Evolutionary conservation across 2,329 filamentous ascomycete genomes (phyloP).

Genomic region (Diatrype stigma): DNA sequence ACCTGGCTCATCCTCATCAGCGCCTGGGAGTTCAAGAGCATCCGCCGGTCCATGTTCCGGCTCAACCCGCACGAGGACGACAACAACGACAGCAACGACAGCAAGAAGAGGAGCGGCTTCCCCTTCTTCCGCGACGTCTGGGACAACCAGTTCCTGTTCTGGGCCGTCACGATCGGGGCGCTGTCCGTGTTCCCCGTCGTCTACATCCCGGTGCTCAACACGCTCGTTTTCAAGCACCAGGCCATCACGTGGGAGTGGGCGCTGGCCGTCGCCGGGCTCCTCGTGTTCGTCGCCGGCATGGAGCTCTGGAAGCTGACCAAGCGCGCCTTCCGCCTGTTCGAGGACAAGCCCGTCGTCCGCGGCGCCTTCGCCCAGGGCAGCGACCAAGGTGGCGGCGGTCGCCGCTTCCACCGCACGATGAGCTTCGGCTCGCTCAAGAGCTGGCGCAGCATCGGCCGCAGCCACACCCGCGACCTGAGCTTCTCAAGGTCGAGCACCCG

Average conservation of each 20-base stretch:
- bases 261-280: constrained; percentile 58
- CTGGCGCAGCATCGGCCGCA: constrained; percentile 31
- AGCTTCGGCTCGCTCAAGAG: constrained; percentile 48
- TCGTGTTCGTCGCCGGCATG: constrained; percentile 62
- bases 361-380: constrained; percentile 51
- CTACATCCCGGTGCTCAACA: constrained; percentile 71
- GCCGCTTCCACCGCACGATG: constrained; percentile 43
- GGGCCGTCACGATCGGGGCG: constrained; percentile 57
- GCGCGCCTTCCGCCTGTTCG: constrained; percentile 49
- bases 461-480: constrained; percentile 15
- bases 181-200: constrained; percentile 63
- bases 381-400: constrained; percentile 37
- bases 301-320: constrained; percentile 71
- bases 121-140: constrained; percentile 60
- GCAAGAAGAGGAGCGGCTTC: constrained; percentile 45
- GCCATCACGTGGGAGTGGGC: constrained; percentile 74
- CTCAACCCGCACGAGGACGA: constrained; percentile 53
- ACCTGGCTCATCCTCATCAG: constrained; percentile 71
- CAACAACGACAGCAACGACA: too few relatives aligned
- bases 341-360: constrained; percentile 46
- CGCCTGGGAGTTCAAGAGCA: constrained; percentile 74
- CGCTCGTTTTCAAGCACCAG: constrained; percentile 67
- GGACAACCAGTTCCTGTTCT: constrained; percentile 67
- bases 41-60: constrained; percentile 67
- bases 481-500: constrained; percentile 15